Evolutionary conservation across 2,329 filamentous ascomycete species (phyloP), one percentile per base, ranked within the genome.

Genomic region (Colletotrichum australisinense): DNA sequence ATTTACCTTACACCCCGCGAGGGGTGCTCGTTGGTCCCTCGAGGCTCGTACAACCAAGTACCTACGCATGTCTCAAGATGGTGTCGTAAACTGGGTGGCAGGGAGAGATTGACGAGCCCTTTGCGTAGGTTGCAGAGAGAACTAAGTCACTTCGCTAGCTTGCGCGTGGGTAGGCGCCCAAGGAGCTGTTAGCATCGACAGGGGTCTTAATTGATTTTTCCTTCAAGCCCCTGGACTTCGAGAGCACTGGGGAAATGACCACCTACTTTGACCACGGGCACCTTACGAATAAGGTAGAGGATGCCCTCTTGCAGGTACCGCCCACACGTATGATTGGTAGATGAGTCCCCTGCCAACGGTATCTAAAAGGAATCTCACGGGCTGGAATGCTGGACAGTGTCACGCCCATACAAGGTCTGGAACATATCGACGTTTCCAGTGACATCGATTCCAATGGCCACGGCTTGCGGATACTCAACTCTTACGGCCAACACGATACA

Each of bases 171-270:
- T 53, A 24, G 11, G 49, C 22, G 49, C n/a, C 19, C 49, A 24
- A 53, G 8, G 49, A 24, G n/a, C 49, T 14, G 22, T 12, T 26
- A n/a, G 14, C 24, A 42, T n/a, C 32, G 28, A 65, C 67, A 70
- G 30, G 63, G 67, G 52, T 70, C 30, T 70, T 52, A 60, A 70
- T 67, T 66, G 67, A 59, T 60, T 30, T 46, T 22, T 26, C 26
- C 32, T 7, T 42, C 49, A 12, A 12, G n/a, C 22, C 53, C 26
- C 26, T 26, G 26, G 53, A 12, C 26, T 56, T 22, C 53, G 8
- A 19, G 42, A 49, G 42, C 28, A 35, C 7, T 53, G n/a, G n/a
- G 42, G 19, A 49, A 49, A 22, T 49, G 19, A 49, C 42, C 19
- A n/a, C 7, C 42, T 49, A 49, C 42, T 42, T 42, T 19, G 32